phyloP scores from a whole-genome alignment of 148 eudicot genomes.

The Linanthus parryae region DNA sequence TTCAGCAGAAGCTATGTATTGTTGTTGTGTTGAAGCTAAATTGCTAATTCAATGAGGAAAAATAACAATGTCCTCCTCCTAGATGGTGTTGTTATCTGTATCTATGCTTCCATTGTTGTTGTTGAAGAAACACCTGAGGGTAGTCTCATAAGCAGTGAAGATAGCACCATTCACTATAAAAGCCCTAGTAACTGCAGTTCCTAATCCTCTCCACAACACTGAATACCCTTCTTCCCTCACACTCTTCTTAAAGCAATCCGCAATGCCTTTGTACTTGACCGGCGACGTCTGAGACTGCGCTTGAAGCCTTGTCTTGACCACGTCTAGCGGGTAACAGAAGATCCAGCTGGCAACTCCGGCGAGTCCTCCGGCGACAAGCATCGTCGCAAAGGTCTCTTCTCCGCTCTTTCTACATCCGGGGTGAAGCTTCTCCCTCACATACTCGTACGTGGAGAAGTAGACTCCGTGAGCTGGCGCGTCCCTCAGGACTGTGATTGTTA shows the following conservation, averaged over 20 bases:
- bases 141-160: constrained; percentile 77
- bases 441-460: constrained; percentile 84
- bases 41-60: too few species aligned
- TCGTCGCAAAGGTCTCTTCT: constrained; percentile 59
- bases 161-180: constrained; percentile 87
- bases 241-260: constrained; percentile 61
- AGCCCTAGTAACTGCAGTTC: constrained; percentile 75
- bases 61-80: too few species aligned
- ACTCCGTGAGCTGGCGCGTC: constrained; percentile 84
- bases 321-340: constrained; percentile 78
- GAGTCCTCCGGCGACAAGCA: constrained; percentile 83
- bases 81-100: constrained; percentile 40
- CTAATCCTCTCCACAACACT: constrained; percentile 72
- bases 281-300: constrained; percentile 36
- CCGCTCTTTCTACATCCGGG: constrained; percentile 78
- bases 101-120: constrained; percentile 24
- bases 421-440: constrained; percentile 58
- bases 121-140: constrained; percentile 52
- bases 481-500: constrained; percentile 65
- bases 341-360: constrained; percentile 92
- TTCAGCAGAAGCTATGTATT: too few species aligned
- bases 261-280: constrained; percentile 49
- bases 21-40: too few species aligned
- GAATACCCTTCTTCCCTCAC: constrained; percentile 58
- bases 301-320: constrained; percentile 70